Conservation (phyloP, 768 basidiomycete species). For the Lactarius quietus region DNA sequence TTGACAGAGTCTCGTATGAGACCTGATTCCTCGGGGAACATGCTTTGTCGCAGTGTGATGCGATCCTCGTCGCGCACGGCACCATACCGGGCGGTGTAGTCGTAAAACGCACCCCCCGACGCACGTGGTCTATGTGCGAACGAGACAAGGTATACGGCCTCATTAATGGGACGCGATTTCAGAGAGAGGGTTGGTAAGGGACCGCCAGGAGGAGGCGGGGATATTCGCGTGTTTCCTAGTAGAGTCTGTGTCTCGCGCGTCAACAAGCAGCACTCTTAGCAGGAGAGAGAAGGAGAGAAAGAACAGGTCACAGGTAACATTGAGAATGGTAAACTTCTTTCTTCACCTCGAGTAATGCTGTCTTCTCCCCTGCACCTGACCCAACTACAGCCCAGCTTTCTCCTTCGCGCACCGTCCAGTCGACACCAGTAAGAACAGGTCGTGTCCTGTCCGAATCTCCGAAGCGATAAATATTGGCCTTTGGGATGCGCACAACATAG, state of each 20-base stretch:
- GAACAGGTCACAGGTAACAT: background rate
- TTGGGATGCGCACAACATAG: constrained; percentile 36
- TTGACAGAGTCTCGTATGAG: constrained; percentile 7
- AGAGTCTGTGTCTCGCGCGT: constrained; percentile 45
- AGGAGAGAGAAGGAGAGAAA: background rate
- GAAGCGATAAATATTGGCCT: constrained; percentile 54
- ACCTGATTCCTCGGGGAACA: constrained; percentile 39
- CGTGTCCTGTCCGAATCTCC: constrained; percentile 45
- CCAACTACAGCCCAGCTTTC: constrained; percentile 78
- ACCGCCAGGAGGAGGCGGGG: constrained; percentile 62
- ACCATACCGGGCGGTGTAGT: constrained; percentile 91
- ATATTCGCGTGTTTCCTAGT: constrained; percentile 65
- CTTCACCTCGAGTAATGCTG: constrained; percentile 60
- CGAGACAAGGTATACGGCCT: constrained; percentile 54
- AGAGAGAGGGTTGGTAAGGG: constrained; percentile 71
- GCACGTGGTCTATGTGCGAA: constrained; percentile 59
- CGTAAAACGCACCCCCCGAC: constrained; percentile 74
- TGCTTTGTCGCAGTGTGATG: constrained; percentile 66
- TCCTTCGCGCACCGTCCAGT: constrained; percentile 57
- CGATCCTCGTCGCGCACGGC: constrained; percentile 83
- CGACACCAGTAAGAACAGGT: constrained; percentile 50
- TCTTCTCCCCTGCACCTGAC: constrained; percentile 59
- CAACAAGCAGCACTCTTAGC: constrained; percentile 2
- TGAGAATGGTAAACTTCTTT: background rate
- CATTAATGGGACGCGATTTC: constrained; percentile 38